phyloP scores from a whole-genome alignment of 208 protist species.

The Trypanosoma boissoni region DNA sequence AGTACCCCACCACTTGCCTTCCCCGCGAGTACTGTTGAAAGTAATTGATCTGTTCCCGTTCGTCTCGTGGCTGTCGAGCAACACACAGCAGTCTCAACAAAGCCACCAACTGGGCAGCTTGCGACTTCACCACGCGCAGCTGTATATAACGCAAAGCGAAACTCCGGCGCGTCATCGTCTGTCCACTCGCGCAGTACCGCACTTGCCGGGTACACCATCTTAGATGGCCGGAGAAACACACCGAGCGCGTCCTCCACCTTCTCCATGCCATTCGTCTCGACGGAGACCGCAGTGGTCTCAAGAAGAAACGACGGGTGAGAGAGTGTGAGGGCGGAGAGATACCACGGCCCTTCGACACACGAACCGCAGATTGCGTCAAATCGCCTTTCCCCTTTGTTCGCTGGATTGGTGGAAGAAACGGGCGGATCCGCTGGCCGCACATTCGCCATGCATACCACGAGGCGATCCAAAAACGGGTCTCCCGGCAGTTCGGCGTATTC shows the following conservation, averaged over 20 bases:
- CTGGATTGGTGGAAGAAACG: too few relatives aligned
- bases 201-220: conserved; percentile 21
- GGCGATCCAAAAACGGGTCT: conserved; percentile 27
- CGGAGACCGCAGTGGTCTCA: background rate
- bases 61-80: background rate
- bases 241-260: conserved; percentile 16
- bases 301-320: conserved; percentile 32
- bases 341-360: conserved; percentile 33
- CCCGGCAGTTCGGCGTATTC: conserved; percentile 14
- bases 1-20: conserved; percentile 13
- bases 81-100: conserved; percentile 26
- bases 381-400: too few relatives aligned
- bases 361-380: conserved; percentile 12
- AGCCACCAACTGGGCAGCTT: conserved; percentile 25
- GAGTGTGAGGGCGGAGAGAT: conserved; percentile 25
- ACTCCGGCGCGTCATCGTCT: conserved; percentile 2
- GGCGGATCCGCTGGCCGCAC: too few relatives aligned
- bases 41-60: background rate
- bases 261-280: background rate
- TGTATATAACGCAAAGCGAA: conserved; percentile 22
- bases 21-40: conserved; percentile 15
- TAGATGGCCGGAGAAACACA: conserved; percentile 26
- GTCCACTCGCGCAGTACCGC: conserved; percentile 19
- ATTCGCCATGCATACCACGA: conserved; percentile 21
- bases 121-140: conserved; percentile 23